Evolutionary conservation across 1,284 basidiomycete genomes (phyloP).

Genomic region (Rugosomyces carneus): DNA sequence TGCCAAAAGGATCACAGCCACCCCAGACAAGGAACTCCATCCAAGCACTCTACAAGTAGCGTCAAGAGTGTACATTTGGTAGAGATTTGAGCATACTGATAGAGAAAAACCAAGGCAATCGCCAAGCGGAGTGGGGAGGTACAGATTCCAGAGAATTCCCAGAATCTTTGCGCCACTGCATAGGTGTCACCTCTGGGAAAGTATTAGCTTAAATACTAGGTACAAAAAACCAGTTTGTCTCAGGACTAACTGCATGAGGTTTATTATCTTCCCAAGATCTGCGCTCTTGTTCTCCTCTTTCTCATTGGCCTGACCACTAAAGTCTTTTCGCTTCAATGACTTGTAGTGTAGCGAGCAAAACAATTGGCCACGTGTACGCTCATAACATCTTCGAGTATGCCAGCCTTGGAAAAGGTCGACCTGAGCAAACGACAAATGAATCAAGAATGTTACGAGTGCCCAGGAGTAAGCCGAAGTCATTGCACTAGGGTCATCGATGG

Average conservation of each 20-base stretch:
- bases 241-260: conserved; percentile 58
- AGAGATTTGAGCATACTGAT: conserved; percentile 45
- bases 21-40: conserved; percentile 78
- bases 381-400: conserved; percentile 61
- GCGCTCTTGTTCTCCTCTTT: conserved; percentile 41
- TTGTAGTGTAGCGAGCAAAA: conserved; percentile 72
- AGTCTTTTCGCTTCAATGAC: conserved; percentile 55
- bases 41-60: conserved; percentile 59
- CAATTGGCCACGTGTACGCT: conserved; percentile 60
- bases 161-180: conserved; percentile 65
- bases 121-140: conserved; percentile 67
- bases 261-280: conserved; percentile 66
- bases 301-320: conserved; percentile 46
- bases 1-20: conserved; percentile 61
- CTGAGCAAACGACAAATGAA: conserved; percentile 65
- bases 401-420: conserved; percentile 59
- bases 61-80: not conserved
- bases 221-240: not conserved
- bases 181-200: conserved; percentile 57
- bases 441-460: conserved; percentile 60
- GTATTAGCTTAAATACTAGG: not conserved
- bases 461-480: conserved; percentile 61
- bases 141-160: conserved; percentile 65
- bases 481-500: conserved; percentile 39
- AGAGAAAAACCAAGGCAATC: conserved; percentile 71